Evolutionary conservation across 768 basidiomycete species (phyloP).

Genomic region (Leccinum incarnatum): DNA sequence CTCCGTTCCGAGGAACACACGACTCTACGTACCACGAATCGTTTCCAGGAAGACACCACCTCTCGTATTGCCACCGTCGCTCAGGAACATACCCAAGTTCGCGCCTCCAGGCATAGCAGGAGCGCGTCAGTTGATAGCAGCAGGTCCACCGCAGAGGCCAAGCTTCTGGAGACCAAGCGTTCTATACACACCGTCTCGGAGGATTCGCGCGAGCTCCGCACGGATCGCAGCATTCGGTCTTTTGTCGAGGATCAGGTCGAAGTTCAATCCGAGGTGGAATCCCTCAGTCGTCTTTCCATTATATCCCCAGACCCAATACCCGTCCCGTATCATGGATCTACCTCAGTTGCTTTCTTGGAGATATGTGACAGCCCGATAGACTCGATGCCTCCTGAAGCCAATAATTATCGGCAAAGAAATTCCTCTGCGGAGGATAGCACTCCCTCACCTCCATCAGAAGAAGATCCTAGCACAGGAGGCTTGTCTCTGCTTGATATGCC

Average conservation of each 20-base stretch:
- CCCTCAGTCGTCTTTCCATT: constrained; percentile 26
- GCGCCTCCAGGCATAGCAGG: constrained; percentile 9
- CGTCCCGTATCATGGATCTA: constrained; percentile 43
- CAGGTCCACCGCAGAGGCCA: constrained; percentile 14
- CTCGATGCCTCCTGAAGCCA: constrained; percentile 7
- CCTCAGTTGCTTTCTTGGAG: constrained; percentile 28
- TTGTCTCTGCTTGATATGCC: constrained; percentile 34
- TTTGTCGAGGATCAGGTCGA: constrained; percentile 17
- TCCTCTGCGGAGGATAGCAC: constrained; percentile 20
- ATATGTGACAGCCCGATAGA: constrained; percentile 35
- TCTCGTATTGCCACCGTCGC: constrained; percentile 7
- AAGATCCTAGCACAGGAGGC: constrained; percentile 32
- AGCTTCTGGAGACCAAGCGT: constrained; percentile 22
- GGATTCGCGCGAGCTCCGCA: constrained; percentile 23
- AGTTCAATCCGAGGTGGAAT: constrained; percentile 24
- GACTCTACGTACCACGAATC: constrained; percentile 9
- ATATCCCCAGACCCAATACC: constrained; percentile 44
- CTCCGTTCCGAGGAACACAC: constrained; percentile 18
- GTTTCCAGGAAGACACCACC: constrained; percentile 13
- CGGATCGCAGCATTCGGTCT: constrained; percentile 16
- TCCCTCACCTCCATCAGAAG: constrained; percentile 31
- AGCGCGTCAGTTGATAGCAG: constrained; percentile 18
- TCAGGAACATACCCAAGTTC: constrained; percentile 16
- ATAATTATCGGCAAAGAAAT: constrained; percentile 15
- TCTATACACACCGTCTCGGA: constrained; percentile 31